Percentiles rank a stretch among this genome's conserved stretches.
phyloP scores from a whole-genome alignment of 1,284 basidiomycete species.

The Cutaneotrichosporon cutaneum region DNA sequence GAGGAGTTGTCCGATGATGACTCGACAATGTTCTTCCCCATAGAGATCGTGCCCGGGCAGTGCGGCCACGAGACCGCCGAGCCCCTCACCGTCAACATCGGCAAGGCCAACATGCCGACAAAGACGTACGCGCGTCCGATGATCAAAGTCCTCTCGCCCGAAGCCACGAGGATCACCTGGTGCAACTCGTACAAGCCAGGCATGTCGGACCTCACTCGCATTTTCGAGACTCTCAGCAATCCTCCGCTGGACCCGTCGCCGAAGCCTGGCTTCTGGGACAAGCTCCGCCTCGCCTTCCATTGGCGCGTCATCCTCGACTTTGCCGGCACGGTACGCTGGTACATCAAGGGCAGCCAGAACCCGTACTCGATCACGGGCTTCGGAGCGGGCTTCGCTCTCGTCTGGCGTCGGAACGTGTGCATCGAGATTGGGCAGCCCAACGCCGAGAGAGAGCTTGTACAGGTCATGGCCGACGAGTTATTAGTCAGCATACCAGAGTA shows the following conservation, averaged over 20 bases:
- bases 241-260: slow-evolving; percentile 84
- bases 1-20: slow-evolving; percentile 73
- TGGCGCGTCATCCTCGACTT: slow-evolving; percentile 77
- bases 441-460: slow-evolving; percentile 73
- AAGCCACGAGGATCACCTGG: slow-evolving; percentile 79
- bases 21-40: slow-evolving; percentile 72
- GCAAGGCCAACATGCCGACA: slow-evolving; percentile 92
- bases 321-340: slow-evolving; percentile 69
- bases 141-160: slow-evolving; percentile 65
- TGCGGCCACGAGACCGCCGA: slow-evolving; percentile 60
- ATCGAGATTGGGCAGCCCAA: slow-evolving; percentile 74
- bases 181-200: slow-evolving; percentile 83
- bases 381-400: slow-evolving; percentile 86
- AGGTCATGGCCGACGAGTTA: slow-evolving; percentile 78
- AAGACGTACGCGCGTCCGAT: slow-evolving; percentile 83
- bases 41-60: slow-evolving; percentile 61
- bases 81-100: slow-evolving; percentile 67
- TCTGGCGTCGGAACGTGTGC: slow-evolving; percentile 75
- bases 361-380: slow-evolving; percentile 72
- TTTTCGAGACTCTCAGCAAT: slow-evolving; percentile 78
- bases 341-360: slow-evolving; percentile 82
- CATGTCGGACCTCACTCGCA: slow-evolving; percentile 80
- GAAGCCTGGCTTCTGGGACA: slow-evolving; percentile 93
- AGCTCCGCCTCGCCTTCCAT: slow-evolving; percentile 79
- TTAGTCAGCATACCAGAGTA: slow-evolving; percentile 80